Evolutionary conservation across 192 early-diverging fungal species (phyloP), one percentile per base, ranked within the genome.

Genomic region (Phlyctochytrium arcticum): DNA sequence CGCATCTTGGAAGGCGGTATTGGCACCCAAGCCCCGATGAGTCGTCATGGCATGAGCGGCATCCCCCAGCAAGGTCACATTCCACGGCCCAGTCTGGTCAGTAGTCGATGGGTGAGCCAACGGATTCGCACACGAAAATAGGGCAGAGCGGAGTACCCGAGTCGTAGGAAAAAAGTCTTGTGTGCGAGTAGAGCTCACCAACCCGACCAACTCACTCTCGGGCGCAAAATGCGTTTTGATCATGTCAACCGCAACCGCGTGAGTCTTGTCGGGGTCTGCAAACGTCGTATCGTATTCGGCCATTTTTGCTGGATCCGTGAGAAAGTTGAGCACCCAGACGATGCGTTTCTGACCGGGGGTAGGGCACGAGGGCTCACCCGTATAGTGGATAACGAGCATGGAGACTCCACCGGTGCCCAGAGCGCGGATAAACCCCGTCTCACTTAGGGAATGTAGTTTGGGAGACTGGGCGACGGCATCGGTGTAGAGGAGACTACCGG

Each of bases 41-140:
- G 65, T 67, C 17, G 65, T 67, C 36, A 44, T 67, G 0, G 65
- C 65, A 60, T 67, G 65, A 2, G 56, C 54, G 9, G 65, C 65
- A 37, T 67, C 65, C 12, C 65, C 65, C 4, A 67, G 54, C 19
- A 67, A 54, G 53, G 4, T 26, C 17, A 61, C 59, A 26, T 44
- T 44, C 39, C 12, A 19, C 15, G 39, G 39, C 15, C 39, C 39
- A 44, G 39, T 44, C 21, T 44, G 15, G n/a, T n/a, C n/a, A n/a
- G n/a, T n/a, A n/a, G n/a, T n/a, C n/a, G n/a, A n/a, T n/a, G n/a
- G n/a, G n/a, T n/a, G n/a, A 19, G 21, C 9, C 9, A 42, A 19
- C 15, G 39, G 39, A 19, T 44, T 44, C 12, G 15, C 39, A 12
- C 21, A n/a, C 21, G 39, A 19, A 2, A 19, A 19, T n/a, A 44